Evolutionary conservation across 306 rosid species (phyloP).

Genomic region (Alnus glutinosa): DNA sequence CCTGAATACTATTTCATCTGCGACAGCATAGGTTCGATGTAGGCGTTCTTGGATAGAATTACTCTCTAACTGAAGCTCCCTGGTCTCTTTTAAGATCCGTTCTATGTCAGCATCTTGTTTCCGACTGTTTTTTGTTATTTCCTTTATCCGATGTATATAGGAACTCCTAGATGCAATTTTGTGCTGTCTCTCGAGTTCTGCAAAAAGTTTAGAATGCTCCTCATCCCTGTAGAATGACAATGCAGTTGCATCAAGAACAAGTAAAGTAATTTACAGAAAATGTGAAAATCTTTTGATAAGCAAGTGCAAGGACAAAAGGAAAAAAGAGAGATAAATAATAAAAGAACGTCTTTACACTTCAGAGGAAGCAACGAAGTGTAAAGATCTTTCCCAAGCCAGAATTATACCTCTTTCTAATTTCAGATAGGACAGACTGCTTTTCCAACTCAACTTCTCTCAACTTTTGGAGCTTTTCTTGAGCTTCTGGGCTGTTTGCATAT

Average conservation of each 20-base stretch:
- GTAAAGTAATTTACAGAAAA: slow-evolving; percentile 16
- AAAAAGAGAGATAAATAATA: slow-evolving; percentile 14
- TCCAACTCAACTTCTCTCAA: slow-evolving; percentile 60
- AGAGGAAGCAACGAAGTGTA: neutral
- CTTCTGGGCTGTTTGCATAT: slow-evolving; percentile 51
- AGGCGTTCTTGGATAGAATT: slow-evolving; percentile 85
- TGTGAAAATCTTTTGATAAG: neutral
- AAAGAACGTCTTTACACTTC: neutral
- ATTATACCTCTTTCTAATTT: slow-evolving; percentile 39
- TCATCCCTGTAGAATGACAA: slow-evolving; percentile 40
- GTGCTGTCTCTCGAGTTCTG: slow-evolving; percentile 43
- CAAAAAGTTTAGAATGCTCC: slow-evolving; percentile 38
- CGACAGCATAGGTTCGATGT: slow-evolving; percentile 75
- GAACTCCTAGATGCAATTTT: slow-evolving; percentile 68
- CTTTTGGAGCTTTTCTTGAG: slow-evolving; percentile 57
- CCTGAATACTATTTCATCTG: slow-evolving; percentile 86
- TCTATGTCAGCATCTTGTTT: slow-evolving; percentile 88
- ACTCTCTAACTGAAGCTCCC: slow-evolving; percentile 90
- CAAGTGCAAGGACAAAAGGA: neutral
- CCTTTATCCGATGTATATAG: slow-evolving; percentile 67
- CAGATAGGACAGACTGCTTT: slow-evolving; percentile 45
- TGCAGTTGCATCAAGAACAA: slow-evolving; percentile 20
- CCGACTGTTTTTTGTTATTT: slow-evolving; percentile 75
- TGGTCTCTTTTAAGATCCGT: slow-evolving; percentile 72
- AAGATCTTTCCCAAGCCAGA: neutral